A percentile compares a stretch with the other conserved stretches of the same genome.
Evolutionary conservation across 805 yeast genomes (phyloP).

Genomic region (Lipomyces oligophaga): DNA sequence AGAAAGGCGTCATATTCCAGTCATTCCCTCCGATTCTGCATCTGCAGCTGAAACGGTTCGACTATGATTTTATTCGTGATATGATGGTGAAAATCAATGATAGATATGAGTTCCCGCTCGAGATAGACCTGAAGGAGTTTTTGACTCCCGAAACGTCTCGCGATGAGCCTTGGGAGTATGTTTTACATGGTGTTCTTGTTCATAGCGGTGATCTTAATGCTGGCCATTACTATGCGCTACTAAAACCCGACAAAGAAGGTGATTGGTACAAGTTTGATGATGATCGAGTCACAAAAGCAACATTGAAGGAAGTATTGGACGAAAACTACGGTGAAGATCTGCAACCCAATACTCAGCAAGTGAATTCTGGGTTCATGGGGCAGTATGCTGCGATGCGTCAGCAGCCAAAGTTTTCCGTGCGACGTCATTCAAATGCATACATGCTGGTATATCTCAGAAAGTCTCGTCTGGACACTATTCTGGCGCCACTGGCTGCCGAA

Average conservation of each 20-base stretch:
- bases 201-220: constrained; percentile 94
- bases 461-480: constrained; percentile 51
- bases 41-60: constrained; percentile 88
- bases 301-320: constrained; percentile 78
- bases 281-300: constrained; percentile 86
- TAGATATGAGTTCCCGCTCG: constrained; percentile 80
- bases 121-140: constrained; percentile 74
- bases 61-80: constrained; percentile 87
- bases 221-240: constrained; percentile 94
- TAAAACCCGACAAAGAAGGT: constrained; percentile 67
- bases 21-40: constrained; percentile 90
- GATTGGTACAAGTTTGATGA: constrained; percentile 93
- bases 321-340: constrained; percentile 86
- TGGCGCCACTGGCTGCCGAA: constrained; percentile 53
- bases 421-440: constrained; percentile 90
- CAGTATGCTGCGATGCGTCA: constrained; percentile 41
- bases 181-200: constrained; percentile 87
- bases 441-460: constrained; percentile 91
- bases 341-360: constrained; percentile 4
- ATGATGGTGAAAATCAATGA: constrained; percentile 88
- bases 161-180: constrained; percentile 67
- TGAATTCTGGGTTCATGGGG: constrained; percentile 10
- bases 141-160: constrained; percentile 54
- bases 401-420: constrained; percentile 45
- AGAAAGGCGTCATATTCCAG: constrained; percentile 90